phyloP scores from a whole-genome alignment of 2,329 filamentous ascomycete species.

The Nemania abortiva region DNA sequence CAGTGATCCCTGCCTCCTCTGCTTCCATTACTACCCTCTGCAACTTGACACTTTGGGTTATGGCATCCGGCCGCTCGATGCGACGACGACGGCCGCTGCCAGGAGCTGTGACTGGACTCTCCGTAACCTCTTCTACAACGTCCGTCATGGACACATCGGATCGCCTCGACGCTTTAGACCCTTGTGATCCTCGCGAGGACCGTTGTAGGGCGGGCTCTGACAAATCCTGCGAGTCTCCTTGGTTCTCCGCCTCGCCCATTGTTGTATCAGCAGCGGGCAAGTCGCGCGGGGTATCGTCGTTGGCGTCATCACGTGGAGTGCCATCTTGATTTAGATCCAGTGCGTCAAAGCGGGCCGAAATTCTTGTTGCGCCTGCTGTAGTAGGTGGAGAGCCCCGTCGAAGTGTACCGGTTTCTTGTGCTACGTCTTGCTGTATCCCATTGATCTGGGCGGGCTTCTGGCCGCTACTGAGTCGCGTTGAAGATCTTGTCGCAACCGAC shows the following conservation, averaged over 20 bases:
- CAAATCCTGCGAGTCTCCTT: constrained; percentile 37
- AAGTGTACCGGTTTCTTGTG: not conserved
- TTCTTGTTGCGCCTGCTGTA: constrained; percentile 31
- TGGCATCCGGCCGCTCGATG: constrained; percentile 52
- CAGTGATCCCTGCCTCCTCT: constrained; percentile 47
- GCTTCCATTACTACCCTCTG: constrained; percentile 55
- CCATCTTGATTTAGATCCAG: constrained; percentile 40
- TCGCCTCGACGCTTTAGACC: constrained; percentile 40
- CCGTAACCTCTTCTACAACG: constrained; percentile 59
- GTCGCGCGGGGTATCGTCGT: constrained; percentile 26
- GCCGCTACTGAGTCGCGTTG: constrained; percentile 38
- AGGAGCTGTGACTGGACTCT: constrained; percentile 67
- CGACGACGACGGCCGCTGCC: constrained; percentile 65
- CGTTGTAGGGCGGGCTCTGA: constrained; percentile 39
- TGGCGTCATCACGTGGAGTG: constrained; percentile 36
- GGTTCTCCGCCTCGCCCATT: constrained; percentile 21
- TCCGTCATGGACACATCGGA: constrained; percentile 38
- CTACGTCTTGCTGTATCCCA: constrained; percentile 7
- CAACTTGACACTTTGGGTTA: constrained; percentile 59
- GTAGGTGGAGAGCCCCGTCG: constrained; percentile 30
- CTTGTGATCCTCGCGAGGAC: constrained; percentile 38
- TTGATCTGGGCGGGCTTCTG: constrained; percentile 25
- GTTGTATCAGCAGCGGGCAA: constrained; percentile 12
- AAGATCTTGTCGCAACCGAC: constrained; percentile 41
- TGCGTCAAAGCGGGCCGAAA: constrained; percentile 27